Percentiles rank a stretch among this genome's conserved stretches.
phyloP scores from a whole-genome alignment of 2,329 filamentous ascomycete genomes.

The Hypoxylon sp. region DNA sequence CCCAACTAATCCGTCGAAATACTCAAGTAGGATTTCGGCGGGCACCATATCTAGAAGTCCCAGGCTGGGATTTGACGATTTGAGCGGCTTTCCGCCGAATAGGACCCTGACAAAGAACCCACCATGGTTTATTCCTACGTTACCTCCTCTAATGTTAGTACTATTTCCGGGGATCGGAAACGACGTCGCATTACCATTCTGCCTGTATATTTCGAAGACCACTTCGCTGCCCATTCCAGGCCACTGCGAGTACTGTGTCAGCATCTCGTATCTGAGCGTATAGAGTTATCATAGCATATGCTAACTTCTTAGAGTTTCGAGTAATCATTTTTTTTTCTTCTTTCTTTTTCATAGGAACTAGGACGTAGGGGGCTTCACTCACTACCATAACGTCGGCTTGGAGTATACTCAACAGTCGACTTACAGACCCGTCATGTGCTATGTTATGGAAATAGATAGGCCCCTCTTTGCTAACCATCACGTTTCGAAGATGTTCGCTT shows the following conservation, averaged over 20 bases:
- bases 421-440: conserved; percentile 83
- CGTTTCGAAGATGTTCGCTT: conserved; percentile 73
- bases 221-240: conserved; percentile 86
- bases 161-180: neutral
- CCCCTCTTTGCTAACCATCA: conserved; percentile 57
- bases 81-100: conserved; percentile 77
- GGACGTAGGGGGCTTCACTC: conserved; percentile 12
- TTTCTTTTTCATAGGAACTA: neutral
- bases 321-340: neutral
- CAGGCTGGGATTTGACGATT: conserved; percentile 77
- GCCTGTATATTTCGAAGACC: conserved; percentile 79
- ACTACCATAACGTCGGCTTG: conserved; percentile 80
- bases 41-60: conserved; percentile 80
- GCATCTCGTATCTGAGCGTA: neutral
- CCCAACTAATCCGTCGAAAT: conserved; percentile 81
- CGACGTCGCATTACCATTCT: conserved; percentile 23
- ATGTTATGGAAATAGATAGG: conserved; percentile 80
- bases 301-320: neutral
- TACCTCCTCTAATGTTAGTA: conserved; percentile 19
- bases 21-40: conserved; percentile 73
- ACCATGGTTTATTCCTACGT: conserved; percentile 28
- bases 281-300: neutral
- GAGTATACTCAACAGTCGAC: conserved; percentile 76
- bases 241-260: conserved; percentile 64
- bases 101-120: conserved; percentile 75